Base-by-base conservation (phyloP, 768 basidiomycete species). In the Pulveroboletus ravenelii region DNA sequence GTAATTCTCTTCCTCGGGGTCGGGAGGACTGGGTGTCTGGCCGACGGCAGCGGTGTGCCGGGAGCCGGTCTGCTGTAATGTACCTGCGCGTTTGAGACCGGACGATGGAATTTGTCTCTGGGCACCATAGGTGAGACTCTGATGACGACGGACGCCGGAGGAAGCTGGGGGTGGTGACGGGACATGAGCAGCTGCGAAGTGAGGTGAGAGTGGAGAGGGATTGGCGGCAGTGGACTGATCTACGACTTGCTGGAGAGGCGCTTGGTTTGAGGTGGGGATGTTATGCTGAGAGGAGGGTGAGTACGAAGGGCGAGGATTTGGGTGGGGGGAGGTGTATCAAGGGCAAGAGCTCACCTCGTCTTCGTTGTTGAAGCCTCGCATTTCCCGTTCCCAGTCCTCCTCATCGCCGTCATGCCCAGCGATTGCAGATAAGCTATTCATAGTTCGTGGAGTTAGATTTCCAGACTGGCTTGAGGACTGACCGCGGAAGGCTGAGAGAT, bases 351-450 rank as follows among this genome's bases (percentile, higher is more conserved):
- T 56, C 54, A 87, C 89, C 70, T 88, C 86, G 30, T 87, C 87
- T 46, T 84, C 84, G 51, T 80, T 73, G 12, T 73, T 70, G 64
- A 79, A 70, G 68, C 75, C 78, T 17, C 75, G 69, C 67, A 84
- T 76, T 36, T 82, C 81, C 38, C 76, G 72, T 65, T 89, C 87
- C 90, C 90, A 93, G 49, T 89, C 86, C 56, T 91, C 89, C 64
- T 93, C 89, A 53, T 90, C 89, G 58, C 85, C 88, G 59, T 93
- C 89, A 61, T 89, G 85, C 37, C 88, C 89, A 45, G 87, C 82
- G 68, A 93, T 92, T 48, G 87, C 87, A 32, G 86, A 80, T 47
- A 93, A 80, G 66, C 87, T 91, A 61, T 90, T 91, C 68, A 91
- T 73, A 20, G 80, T 79, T 52, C 87, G 82, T 31, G 86, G 85